A percentile compares a stretch with the other conserved stretches of the same genome.
Conservation (phyloP, 805 yeast species). For the Myxozyma udenii region DNA sequence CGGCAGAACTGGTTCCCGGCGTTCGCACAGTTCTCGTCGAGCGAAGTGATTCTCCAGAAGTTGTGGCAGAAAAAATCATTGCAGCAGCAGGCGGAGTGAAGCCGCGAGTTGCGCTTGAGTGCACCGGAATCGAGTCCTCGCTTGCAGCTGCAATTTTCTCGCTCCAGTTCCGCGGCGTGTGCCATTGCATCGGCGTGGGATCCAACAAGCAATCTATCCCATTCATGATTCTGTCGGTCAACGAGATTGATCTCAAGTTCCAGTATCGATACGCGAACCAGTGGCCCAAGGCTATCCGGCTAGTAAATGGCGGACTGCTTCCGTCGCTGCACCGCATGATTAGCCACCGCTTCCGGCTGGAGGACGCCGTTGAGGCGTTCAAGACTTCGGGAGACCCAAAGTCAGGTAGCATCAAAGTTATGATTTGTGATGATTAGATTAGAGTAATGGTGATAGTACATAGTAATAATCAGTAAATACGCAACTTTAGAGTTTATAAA, state of each 20-base stretch:
- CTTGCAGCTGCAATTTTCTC: conserved; percentile 48
- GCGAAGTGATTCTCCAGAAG: conserved; percentile 43
- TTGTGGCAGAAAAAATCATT: conserved; percentile 34
- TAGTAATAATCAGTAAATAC: no score
- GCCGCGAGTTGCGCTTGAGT: conserved; percentile 50
- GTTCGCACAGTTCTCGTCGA: conserved; percentile 47
- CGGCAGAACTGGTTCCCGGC: conserved; percentile 47
- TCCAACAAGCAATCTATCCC: conserved; percentile 49
- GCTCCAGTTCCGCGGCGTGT: conserved; percentile 47
- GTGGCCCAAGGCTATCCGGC: conserved; percentile 56
- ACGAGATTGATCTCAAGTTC: conserved; percentile 51
- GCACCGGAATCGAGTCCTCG: conserved; percentile 53
- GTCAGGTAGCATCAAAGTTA: conserved; percentile 49
- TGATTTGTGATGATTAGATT: conserved; percentile 47
- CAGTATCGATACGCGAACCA: conserved; percentile 55
- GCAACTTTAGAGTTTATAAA: no score
- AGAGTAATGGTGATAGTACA: no score
- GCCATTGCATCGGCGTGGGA: conserved; percentile 55
- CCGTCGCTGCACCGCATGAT: conserved; percentile 46
- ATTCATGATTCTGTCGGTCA: conserved; percentile 53
- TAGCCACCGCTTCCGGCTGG: conserved; percentile 49
- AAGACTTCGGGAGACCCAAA: conserved; percentile 42
- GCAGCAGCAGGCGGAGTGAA: conserved; percentile 43
- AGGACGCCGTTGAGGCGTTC: conserved; percentile 50
- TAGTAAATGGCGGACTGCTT: conserved; percentile 46